Evolutionary conservation across 1,284 basidiomycete species (phyloP), one percentile per base, ranked within the genome.

Genomic region (Xanthoconium separans): DNA sequence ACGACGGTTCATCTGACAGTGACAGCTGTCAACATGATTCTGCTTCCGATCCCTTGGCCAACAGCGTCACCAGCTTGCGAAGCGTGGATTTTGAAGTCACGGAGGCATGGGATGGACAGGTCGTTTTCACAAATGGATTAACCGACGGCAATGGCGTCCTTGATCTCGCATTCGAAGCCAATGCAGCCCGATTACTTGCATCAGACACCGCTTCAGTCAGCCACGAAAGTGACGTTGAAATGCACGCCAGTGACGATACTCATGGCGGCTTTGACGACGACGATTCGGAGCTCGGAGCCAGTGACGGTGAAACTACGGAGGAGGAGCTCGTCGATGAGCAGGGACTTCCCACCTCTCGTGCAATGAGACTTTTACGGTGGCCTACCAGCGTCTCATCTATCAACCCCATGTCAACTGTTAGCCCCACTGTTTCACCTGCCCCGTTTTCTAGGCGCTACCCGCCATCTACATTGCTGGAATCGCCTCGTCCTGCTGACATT

Each of bases 241-340:
- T 82, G 77, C 61, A 65, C 12, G 70, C 63, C 16, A 70, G 71
- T 40, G 74, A 75, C 27, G 74, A 70, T 47, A 70, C 64, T 44
- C 61, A 63, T 24, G 62, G 50, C 50, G 66, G 62, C 53, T 65
- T 68, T 42, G 62, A 67, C 48, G 77, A 70, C 22, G 77, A 71
- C 33, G 77, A 76, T 18, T 77, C 75, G n/a, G 69, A 65, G 27
- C 61, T 73, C 30, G 69, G 66, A 37, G 65, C 64, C 56, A 68
- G 65, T 45, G 79, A 78, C 12, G 85, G 84, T 7, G 81, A 86
- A 47, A 86, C 84, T 7, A 89, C 87, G 0, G 89, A 91, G 64
- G 89, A 91, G 57, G 89, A 90, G 56, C 81, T 91, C 44, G 83
- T 90, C 18, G 86, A 86, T 51, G 79, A 81, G 7, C 80, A 83